Evolutionary conservation across 805 yeast species (phyloP).

Genomic region (Hanseniaspora occidentalis): DNA sequence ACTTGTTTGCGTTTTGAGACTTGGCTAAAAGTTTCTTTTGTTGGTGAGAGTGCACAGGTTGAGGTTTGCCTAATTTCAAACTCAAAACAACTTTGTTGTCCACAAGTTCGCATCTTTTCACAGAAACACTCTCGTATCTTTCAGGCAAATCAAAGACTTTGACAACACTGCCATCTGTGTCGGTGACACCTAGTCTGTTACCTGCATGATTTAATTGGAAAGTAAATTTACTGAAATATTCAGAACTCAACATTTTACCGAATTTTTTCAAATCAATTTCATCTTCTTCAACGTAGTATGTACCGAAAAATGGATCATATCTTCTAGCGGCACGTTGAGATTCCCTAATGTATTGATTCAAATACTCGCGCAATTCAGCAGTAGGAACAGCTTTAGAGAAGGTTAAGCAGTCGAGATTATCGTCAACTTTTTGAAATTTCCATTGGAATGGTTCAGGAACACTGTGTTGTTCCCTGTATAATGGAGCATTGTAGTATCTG

Average conservation of each 20-base stretch:
- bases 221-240: conserved; percentile 2
- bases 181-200: conserved; percentile 1
- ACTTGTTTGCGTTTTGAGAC: not conserved
- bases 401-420: not conserved
- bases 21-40: no score
- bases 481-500: not conserved
- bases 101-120: conserved; percentile 2
- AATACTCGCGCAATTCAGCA: not conserved
- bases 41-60: no score
- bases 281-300: not conserved
- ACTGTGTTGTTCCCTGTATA: not conserved
- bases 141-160: conserved; percentile 6
- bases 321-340: not conserved
- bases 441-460: not conserved
- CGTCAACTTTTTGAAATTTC: not conserved
- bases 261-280: conserved; percentile 2
- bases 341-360: not conserved
- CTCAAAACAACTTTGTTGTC: conserved; percentile 4
- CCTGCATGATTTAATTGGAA: conserved; percentile 3
- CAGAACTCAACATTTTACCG: conserved; percentile 3
- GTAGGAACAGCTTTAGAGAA: not conserved
- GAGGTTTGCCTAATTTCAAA: not conserved
- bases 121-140: conserved; percentile 3
- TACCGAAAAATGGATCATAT: not conserved
- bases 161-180: conserved; percentile 1